Conservation (phyloP, 2,329 filamentous ascomycete species). For the Trichoderma simmonsii region DNA sequence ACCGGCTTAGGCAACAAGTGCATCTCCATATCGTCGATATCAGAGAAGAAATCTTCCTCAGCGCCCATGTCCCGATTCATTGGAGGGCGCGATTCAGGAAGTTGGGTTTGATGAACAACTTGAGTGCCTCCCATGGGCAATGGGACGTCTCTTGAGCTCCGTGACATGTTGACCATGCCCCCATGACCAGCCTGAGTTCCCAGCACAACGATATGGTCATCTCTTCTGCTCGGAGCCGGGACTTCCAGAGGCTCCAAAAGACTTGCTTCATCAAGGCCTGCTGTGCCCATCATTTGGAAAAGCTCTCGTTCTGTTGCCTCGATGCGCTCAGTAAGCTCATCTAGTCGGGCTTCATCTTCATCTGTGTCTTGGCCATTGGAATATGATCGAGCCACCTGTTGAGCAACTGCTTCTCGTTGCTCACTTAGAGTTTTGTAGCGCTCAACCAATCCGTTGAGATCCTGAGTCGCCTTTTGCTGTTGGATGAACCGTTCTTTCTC, state of each 20-base stretch:
- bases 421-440: constrained; percentile 41
- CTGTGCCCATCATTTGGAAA: constrained; percentile 40
- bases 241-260: constrained; percentile 33
- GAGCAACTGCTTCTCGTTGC: constrained; percentile 45
- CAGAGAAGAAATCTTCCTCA: constrained; percentile 30
- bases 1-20: constrained; percentile 18
- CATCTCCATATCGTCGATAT: constrained; percentile 30
- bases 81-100: constrained; percentile 27
- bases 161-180: constrained; percentile 33
- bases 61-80: constrained; percentile 25
- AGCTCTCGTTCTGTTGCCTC: constrained; percentile 43
- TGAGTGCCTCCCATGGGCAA: constrained; percentile 40
- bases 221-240: constrained; percentile 15
- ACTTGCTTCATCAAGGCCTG: constrained; percentile 43
- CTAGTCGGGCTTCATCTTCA: constrained; percentile 49
- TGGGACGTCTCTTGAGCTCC: constrained; percentile 33
- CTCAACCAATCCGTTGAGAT: constrained; percentile 41
- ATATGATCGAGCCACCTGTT: constrained; percentile 49
- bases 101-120: constrained; percentile 52
- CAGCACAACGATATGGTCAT: constrained; percentile 36
- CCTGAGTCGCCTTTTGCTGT: constrained; percentile 44
- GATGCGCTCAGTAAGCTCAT: constrained; percentile 46
- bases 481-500: constrained; percentile 48
- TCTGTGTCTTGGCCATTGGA: constrained; percentile 50
- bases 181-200: constrained; percentile 42